Base-by-base conservation (phyloP, 2,329 filamentous ascomycete species). In the Onygenales sp. region DNA sequence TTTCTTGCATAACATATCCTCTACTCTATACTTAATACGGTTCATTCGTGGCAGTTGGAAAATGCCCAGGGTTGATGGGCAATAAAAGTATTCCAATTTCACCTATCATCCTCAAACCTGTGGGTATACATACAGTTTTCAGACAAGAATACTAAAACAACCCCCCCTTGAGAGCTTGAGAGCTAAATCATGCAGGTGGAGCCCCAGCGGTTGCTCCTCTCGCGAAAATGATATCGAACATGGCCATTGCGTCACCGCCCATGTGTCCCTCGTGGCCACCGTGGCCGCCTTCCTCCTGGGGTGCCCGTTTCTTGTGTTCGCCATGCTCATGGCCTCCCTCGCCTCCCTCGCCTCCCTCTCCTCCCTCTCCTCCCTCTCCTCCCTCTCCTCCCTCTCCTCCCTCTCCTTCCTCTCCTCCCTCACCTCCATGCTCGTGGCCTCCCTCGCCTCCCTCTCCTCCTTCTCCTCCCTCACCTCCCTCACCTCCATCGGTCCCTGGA, bases 391-490 rank as follows among this genome's bases (percentile, higher is more conserved):
- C 7, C 84, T 83, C 0, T 95, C 73, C 65, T 95, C 89, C 56
- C 95, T 87, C 63, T 87, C 91, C 59, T 94, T 80, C 1, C 95
- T 86, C 56, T 93, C 85, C 21, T 27, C 21, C 21, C 21, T 27
- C 17, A 17, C 17, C 61, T 80, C 82, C 55, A 88, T 80, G 78
- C 92, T 95, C 73, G 95, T 90, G 69, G 89, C 95, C 57, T 94
- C 91, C 0, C 90, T 89, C 50, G 89, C 95, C 57, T 94, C 91
- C 0, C 90, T 89, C 50, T 81, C 76, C 3, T 86, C 84, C 60
- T 86, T 87, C 84, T 90, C 94, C 63, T 95, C 88, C 77, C 93
- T 84, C 69, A 95, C 88, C 4, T 89, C 76, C 60, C 95, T 71
- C 3, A 91, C 74, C 66, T 87, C 89, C 70, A 95, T 90, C 70